These are phyloP conservation scores for Nepenthes alata DNA, from an alignment of 179 eudicot genomes.

Conservation along the genomic window DNA sequence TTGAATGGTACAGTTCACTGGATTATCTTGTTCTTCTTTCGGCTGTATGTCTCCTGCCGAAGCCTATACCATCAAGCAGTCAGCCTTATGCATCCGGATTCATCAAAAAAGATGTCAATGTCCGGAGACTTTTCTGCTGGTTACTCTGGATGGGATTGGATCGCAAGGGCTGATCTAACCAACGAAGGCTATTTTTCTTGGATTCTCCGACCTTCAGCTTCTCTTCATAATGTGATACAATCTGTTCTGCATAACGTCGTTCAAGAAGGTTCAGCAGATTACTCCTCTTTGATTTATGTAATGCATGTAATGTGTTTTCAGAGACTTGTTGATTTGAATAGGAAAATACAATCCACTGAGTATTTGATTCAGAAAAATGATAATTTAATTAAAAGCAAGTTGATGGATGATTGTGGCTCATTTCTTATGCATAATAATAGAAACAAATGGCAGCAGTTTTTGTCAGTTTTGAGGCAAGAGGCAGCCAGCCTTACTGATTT, in stretches of 20 bases:
- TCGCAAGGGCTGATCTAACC: constrained; percentile 36
- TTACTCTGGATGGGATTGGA: constrained; percentile 56
- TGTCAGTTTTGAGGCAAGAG: constrained; percentile 47
- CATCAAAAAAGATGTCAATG: constrained; percentile 52
- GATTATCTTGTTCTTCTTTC: constrained; percentile 62
- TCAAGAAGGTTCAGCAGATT: constrained; percentile 25
- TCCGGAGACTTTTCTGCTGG: constrained; percentile 43
- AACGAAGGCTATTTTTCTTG: constrained; percentile 69
- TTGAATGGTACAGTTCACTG: constrained; percentile 19
- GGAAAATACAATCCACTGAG: constrained; percentile 51
- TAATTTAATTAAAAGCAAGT: constrained; percentile 12
- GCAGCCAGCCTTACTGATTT: constrained; percentile 52
- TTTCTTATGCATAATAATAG: constrained; percentile 20
- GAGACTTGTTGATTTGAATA: constrained; percentile 80
- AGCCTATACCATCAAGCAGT: constrained; percentile 60
- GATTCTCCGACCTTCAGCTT: constrained; percentile 48
- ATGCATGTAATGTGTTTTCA: constrained; percentile 64
- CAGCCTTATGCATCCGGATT: constrained; percentile 60
- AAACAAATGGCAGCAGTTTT: constrained; percentile 25
- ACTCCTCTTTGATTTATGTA: constrained; percentile 49
- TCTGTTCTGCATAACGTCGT: constrained; percentile 25
- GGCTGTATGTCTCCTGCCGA: constrained; percentile 54
- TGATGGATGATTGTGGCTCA: constrained; percentile 24
- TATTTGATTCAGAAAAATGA: constrained; percentile 38
- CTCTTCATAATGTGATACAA: constrained; percentile 43